Conservation (phyloP, 208 protist species). For the Acanthamoeba lenticulata region DNA sequence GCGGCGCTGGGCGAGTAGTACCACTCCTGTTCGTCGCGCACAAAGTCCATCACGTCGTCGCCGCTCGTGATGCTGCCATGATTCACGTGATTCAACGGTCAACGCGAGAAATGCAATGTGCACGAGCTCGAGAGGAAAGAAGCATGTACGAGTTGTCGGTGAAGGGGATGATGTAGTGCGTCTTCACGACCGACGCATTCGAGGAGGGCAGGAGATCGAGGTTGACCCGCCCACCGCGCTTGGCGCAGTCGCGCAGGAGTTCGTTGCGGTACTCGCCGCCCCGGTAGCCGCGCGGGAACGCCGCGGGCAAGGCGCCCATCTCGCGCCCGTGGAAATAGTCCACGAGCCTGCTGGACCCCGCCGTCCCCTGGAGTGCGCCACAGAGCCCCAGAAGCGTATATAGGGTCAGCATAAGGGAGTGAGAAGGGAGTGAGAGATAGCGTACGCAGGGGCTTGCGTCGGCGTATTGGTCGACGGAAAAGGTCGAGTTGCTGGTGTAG, state of each 20-base stretch:
- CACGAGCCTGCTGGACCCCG: not conserved
- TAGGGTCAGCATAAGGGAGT: no score
- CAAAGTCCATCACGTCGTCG: no score
- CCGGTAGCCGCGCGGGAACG: not conserved
- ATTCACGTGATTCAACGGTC: no score
- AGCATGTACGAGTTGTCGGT: constrained; percentile 48
- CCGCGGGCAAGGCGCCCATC: not conserved
- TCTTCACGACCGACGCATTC: not conserved
- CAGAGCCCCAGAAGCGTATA: no score
- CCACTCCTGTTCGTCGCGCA: no score
- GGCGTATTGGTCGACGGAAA: not conserved
- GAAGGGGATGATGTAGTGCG: constrained; percentile 49
- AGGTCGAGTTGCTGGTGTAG: not conserved
- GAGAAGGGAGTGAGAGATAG: not conserved
- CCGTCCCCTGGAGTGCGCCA: not conserved
- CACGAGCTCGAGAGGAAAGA: no score
- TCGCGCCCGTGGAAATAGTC: not conserved
- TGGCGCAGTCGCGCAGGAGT: constrained; percentile 32
- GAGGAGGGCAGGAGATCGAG: not conserved
- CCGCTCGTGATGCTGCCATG: no score
- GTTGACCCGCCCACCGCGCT: not conserved
- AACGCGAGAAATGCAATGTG: no score
- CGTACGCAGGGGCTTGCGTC: not conserved
- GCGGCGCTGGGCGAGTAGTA: no score
- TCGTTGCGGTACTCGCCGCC: constrained; percentile 60